phyloP scores from a whole-genome alignment of 1,139 yeast species.

The Debaryomycetaceae sp. region DNA sequence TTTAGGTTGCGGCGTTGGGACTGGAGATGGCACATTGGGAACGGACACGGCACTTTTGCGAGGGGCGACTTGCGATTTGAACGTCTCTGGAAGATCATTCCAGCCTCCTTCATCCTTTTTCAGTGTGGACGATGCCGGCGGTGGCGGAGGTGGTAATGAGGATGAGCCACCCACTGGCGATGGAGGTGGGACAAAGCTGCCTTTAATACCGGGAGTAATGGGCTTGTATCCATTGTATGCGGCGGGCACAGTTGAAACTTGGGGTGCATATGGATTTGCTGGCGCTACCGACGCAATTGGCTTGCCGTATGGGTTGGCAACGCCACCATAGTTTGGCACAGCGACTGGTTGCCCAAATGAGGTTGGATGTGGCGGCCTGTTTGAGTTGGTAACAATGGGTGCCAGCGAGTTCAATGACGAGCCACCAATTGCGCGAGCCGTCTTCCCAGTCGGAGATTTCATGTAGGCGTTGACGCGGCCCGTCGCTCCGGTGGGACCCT shows the following conservation, averaged over 20 bases:
- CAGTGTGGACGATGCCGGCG: constrained; percentile 38
- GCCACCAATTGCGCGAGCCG: constrained; percentile 3
- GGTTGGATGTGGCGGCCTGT: constrained; percentile 7
- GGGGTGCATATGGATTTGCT: constrained; percentile 28
- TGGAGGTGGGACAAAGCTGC: constrained; percentile 3
- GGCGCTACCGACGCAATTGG: constrained; percentile 8
- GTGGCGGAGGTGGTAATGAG: constrained; percentile 20
- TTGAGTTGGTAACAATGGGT: constrained; percentile 9
- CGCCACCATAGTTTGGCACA: constrained; percentile 14
- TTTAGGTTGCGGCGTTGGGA: constrained; percentile 20
- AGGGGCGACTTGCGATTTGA: constrained; percentile 45
- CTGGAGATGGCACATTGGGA: constrained; percentile 20
- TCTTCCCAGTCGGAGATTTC: constrained; percentile 11
- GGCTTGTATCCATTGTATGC: constrained; percentile 16
- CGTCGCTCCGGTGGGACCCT: too few species aligned
- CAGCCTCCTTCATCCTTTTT: constrained; percentile 76
- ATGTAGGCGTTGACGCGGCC: constrained; percentile 15
- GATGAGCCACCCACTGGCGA: background rate
- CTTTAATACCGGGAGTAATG: constrained; percentile 4
- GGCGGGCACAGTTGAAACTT: constrained; percentile 11
- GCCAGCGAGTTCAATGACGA: constrained; percentile 7
- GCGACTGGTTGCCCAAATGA: constrained; percentile 11
- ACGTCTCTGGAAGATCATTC: constrained; percentile 85
- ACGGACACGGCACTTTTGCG: constrained; percentile 47
- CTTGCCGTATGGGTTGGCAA: constrained; percentile 22